A percentile compares a stretch with the other conserved stretches of the same genome.
phyloP scores from a whole-genome alignment of 371 early-diverging fungal genomes.

The Saksenaea oblongispora region DNA sequence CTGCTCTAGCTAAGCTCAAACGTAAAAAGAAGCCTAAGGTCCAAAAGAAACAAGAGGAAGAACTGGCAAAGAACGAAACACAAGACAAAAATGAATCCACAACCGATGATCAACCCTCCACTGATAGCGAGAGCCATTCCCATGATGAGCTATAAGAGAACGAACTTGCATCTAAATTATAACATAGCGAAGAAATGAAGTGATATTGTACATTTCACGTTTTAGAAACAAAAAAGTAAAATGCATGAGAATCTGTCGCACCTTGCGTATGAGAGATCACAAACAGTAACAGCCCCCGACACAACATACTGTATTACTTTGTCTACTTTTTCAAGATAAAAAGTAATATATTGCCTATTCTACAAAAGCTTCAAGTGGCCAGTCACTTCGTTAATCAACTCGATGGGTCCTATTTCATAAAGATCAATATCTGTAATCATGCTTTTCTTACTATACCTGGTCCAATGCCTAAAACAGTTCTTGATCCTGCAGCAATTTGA shows the following conservation, averaged over 20 bases:
- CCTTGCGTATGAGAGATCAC: not conserved
- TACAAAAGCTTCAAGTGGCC: conserved; percentile 87
- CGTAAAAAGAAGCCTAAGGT: conserved; percentile 64
- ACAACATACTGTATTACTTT: too few species aligned
- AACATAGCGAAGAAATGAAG: not conserved
- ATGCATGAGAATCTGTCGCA: not conserved
- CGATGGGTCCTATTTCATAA: conserved; percentile 60
- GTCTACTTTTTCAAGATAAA: too few species aligned
- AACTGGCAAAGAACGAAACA: conserved; percentile 20
- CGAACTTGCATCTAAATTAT: not conserved
- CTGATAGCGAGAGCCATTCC: not conserved
- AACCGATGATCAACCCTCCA: not conserved
- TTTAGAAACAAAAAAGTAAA: not conserved
- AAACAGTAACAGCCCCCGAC: too few species aligned
- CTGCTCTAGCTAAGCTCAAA: conserved; percentile 52
- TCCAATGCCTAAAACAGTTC: conserved; percentile 96
- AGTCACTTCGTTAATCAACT: conserved; percentile 78
- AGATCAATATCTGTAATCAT: not conserved
- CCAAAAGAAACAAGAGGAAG: conserved; percentile 25
- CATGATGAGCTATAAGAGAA: not conserved
- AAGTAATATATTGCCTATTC: conserved; percentile 6
- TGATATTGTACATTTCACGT: not conserved
- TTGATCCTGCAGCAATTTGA: conserved; percentile 94
- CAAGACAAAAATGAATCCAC: conserved; percentile 9
- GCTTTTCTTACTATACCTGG: conserved; percentile 63